phyloP scores from a whole-genome alignment of 768 basidiomycete species.

The Podaxis sp. region DNA sequence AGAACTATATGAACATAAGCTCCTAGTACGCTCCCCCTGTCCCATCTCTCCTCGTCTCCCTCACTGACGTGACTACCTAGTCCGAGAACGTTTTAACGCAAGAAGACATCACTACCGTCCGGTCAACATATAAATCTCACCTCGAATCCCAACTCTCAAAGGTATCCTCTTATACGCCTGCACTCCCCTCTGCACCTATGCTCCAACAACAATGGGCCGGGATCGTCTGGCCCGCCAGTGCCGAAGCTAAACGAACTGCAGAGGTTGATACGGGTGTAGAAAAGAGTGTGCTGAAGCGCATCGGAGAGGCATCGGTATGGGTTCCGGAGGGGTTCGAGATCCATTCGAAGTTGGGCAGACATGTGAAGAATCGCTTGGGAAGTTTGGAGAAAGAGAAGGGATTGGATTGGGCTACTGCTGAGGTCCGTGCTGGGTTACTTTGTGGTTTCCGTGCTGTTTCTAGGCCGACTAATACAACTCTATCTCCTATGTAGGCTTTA shows the following conservation, averaged over 20 bases:
- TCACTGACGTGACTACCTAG: conserved; percentile 25
- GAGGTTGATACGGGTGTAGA: conserved; percentile 71
- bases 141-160: conserved; percentile 63
- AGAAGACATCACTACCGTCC: conserved; percentile 48
- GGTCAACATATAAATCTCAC: conserved; percentile 56
- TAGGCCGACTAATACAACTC: background rate
- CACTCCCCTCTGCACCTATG: conserved; percentile 48
- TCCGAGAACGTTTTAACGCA: conserved; percentile 51
- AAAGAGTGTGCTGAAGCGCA: conserved; percentile 45
- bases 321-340: conserved; percentile 67
- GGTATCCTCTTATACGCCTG: conserved; percentile 29
- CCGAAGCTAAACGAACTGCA: conserved; percentile 39
- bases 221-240: conserved; percentile 62
- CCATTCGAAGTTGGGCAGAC: conserved; percentile 75
- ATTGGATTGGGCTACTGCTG: conserved; percentile 88
- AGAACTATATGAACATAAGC: conserved; percentile 75
- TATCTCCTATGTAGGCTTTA: conserved; percentile 54
- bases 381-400: conserved; percentile 68
- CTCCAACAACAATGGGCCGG: conserved; percentile 69
- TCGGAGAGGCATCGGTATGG: conserved; percentile 70
- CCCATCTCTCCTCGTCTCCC: background rate
- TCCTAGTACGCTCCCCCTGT: conserved; percentile 53
- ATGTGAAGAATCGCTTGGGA: conserved; percentile 75
- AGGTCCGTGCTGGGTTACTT: conserved; percentile 59
- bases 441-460: background rate